A percentile compares a stretch with the other conserved stretches of the same genome.
These are phyloP conservation scores for Basidiobolus heterosporus DNA, from an alignment of 371 early-diverging fungal species.

Conservation along the genomic window DNA sequence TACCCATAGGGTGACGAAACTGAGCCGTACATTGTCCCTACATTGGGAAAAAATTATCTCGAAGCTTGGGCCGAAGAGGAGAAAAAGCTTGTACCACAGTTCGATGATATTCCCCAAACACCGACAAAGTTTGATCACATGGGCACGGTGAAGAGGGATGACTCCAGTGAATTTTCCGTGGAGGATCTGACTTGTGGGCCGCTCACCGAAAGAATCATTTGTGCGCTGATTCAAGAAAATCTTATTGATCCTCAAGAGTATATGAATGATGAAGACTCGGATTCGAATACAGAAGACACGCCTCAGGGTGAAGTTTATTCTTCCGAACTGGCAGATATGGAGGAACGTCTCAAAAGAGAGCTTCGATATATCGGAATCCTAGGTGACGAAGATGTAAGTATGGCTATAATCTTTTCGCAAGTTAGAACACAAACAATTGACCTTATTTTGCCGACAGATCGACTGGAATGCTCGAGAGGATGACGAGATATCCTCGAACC, in stretches of 20 bases:
- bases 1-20: conserved; percentile 35
- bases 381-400: conserved; percentile 54
- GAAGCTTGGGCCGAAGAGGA: conserved; percentile 80
- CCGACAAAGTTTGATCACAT: not conserved
- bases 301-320: conserved; percentile 5
- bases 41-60: conserved; percentile 54
- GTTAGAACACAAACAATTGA: not conserved
- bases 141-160: no score
- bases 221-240: conserved; percentile 45
- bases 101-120: not conserved
- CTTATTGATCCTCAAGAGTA: conserved; percentile 16
- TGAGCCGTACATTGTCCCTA: conserved; percentile 53
- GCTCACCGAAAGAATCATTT: conserved; percentile 54
- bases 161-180: no score
- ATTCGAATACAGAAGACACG: conserved; percentile 2
- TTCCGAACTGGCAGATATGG: conserved; percentile 21
- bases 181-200: conserved; percentile 27
- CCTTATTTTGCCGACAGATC: not conserved
- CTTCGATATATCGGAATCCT: conserved; percentile 61
- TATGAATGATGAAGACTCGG: conserved; percentile 10
- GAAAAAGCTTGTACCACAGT: conserved; percentile 19
- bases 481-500: conserved; percentile 63
- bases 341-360: conserved; percentile 68
- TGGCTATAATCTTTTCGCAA: not conserved
- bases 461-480: conserved; percentile 43